phyloP scores from a whole-genome alignment of 164 flowering plant species.

The Euptelea pleiosperma region DNA sequence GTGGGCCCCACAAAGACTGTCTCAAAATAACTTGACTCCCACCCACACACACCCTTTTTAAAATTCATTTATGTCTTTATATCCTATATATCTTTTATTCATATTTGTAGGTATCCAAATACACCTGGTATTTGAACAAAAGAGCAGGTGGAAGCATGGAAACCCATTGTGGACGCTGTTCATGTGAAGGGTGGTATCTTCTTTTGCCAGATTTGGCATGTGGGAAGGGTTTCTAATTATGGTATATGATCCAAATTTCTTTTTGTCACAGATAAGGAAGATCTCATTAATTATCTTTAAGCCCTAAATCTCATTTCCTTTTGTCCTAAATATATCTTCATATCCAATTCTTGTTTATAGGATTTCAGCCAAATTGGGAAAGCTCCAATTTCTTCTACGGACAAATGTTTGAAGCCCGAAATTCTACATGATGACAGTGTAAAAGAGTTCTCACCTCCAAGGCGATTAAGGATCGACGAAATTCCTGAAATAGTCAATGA shows the following conservation, averaged over 20 bases:
- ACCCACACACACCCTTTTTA: too few relatives aligned
- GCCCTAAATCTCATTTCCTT: too few relatives aligned
- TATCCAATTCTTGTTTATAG: conserved; percentile 2
- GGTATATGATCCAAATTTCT: conserved; percentile 14
- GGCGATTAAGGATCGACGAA: conserved; percentile 30
- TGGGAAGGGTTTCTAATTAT: conserved; percentile 27
- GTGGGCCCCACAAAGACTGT: too few relatives aligned
- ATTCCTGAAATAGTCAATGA: conserved; percentile 35
- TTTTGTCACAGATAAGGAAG: too few relatives aligned
- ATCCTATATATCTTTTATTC: background rate
- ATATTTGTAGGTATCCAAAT: conserved; percentile 18
- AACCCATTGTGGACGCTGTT: conserved; percentile 34
- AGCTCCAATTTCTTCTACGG: conserved; percentile 35
- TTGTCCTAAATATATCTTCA: too few relatives aligned
- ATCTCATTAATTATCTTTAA: too few relatives aligned
- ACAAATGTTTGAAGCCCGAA: conserved; percentile 25
- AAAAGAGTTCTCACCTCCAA: conserved; percentile 27
- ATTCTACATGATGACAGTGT: conserved; percentile 25
- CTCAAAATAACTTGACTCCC: too few relatives aligned
- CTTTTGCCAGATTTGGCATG: conserved; percentile 34
- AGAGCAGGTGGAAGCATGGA: conserved; percentile 37
- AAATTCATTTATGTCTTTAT: too few relatives aligned
- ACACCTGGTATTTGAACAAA: conserved; percentile 37
- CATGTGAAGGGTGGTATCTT: conserved; percentile 33
- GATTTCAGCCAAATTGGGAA: conserved; percentile 49